These are phyloP conservation scores for Pugionium cornutum DNA, from an alignment of 345 rosid species.

Conservation along the genomic window DNA sequence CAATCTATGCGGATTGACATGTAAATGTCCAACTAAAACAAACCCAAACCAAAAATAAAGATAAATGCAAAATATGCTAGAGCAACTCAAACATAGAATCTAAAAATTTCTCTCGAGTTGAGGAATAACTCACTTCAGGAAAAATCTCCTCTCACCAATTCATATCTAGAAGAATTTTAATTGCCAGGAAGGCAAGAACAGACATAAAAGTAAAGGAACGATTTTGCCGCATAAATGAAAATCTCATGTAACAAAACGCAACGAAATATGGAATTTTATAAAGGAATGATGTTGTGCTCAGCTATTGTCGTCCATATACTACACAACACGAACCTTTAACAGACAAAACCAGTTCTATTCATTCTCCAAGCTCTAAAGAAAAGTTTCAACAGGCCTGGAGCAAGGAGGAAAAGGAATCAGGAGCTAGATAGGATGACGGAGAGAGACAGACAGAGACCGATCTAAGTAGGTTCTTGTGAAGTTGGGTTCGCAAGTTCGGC, in stretches of 20 bases:
- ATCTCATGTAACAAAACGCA: constrained; percentile 19
- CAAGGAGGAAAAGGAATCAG: constrained; percentile 16
- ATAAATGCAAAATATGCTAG: constrained; percentile 14
- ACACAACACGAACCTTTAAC: constrained; percentile 39
- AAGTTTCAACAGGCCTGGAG: constrained; percentile 3
- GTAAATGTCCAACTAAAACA: not conserved
- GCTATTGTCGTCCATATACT: constrained; percentile 10
- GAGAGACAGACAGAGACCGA: constrained; percentile 32
- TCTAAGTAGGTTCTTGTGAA: constrained; percentile 37
- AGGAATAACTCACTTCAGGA: not conserved
- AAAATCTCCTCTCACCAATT: constrained; percentile 7
- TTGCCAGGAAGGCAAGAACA: constrained; percentile 9
- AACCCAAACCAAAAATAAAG: not conserved
- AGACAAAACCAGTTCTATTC: constrained; percentile 30
- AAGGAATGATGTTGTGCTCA: not conserved
- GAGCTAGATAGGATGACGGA: constrained; percentile 6
- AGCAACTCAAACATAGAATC: constrained; percentile 9
- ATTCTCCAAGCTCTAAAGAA: constrained; percentile 11
- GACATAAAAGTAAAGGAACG: not conserved
- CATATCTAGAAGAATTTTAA: constrained; percentile 6
- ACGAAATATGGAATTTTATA: constrained; percentile 3
- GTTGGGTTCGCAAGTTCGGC: constrained; percentile 26
- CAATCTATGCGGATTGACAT: constrained; percentile 12
- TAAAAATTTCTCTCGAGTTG: not conserved
- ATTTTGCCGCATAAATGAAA: not conserved